phyloP scores from a whole-genome alignment of 2,329 filamentous ascomycete species.

The Lojkania enalia region DNA sequence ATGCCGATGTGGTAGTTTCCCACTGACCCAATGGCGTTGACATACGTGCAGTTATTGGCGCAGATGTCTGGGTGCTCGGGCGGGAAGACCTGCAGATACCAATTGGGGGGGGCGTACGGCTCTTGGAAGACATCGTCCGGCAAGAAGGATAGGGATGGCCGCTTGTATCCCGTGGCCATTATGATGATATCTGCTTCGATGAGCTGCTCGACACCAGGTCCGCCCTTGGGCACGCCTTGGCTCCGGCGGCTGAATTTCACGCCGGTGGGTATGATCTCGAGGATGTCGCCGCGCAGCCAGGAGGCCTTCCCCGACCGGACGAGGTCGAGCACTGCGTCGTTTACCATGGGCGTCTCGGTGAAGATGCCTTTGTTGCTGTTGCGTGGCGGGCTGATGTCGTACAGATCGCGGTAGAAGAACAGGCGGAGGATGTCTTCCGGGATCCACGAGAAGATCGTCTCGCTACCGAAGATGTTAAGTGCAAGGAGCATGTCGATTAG shows the following conservation, averaged over 20 bases:
- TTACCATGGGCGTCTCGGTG: constrained; percentile 84
- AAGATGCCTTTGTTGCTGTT: constrained; percentile 69
- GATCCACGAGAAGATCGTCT: constrained; percentile 75
- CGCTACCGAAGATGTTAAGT: constrained; percentile 77
- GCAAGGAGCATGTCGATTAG: constrained; percentile 73
- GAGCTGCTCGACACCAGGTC: constrained; percentile 67
- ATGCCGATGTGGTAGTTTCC: constrained; percentile 90
- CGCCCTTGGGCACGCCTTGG: constrained; percentile 74
- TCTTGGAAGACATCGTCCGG: constrained; percentile 72
- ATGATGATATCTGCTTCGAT: constrained; percentile 77
- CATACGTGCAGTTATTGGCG: constrained; percentile 82
- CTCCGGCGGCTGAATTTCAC: constrained; percentile 72
- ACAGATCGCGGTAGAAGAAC: constrained; percentile 81
- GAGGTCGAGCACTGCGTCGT: constrained; percentile 76
- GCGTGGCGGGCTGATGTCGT: constrained; percentile 67
- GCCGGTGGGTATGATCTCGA: constrained; percentile 64
- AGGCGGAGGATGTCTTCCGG: constrained; percentile 74
- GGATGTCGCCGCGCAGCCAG: constrained; percentile 82
- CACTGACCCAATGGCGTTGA: constrained; percentile 78
- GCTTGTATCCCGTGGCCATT: constrained; percentile 80
- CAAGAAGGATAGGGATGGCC: constrained; percentile 73
- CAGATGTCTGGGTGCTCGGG: constrained; percentile 72
- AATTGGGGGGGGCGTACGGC: constrained; percentile 78
- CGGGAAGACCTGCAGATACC: constrained; percentile 88
- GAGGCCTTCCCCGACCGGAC: constrained; percentile 71